phyloP scores from a whole-genome alignment of 345 rosid species.

The Citrus unshiu region DNA sequence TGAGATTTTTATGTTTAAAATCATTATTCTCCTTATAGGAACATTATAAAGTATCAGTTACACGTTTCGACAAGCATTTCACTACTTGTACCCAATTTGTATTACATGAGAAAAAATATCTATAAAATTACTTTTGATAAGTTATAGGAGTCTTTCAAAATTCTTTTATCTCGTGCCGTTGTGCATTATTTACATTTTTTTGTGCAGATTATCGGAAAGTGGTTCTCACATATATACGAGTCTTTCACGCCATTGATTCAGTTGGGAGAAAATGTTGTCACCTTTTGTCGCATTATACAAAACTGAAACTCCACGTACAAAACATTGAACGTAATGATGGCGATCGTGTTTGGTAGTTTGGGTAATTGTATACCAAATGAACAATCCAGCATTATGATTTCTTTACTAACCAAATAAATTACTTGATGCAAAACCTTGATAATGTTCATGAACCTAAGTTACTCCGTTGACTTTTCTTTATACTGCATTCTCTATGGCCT shows the following conservation, averaged over 20 bases:
- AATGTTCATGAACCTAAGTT: neutral
- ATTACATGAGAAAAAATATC: neutral
- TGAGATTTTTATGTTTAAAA: neutral
- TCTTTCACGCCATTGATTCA: neutral
- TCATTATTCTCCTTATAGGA: neutral
- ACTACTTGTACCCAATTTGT: neutral
- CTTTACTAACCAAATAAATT: neutral
- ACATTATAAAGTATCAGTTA: neutral
- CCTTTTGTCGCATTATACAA: too few relatives aligned
- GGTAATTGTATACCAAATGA: neutral
- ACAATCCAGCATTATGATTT: neutral
- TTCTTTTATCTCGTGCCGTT: neutral
- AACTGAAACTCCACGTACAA: neutral
- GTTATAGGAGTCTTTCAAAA: neutral
- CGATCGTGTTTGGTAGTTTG: neutral
- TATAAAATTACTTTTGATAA: neutral
- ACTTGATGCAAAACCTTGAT: neutral
- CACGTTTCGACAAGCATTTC: neutral
- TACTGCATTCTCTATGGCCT: neutral
- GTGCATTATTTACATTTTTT: neutral
- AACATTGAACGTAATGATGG: neutral
- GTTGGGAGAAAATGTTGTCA: too few relatives aligned
- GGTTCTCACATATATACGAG: neutral
- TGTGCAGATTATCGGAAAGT: neutral
- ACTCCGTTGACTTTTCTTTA: neutral